Base-by-base conservation (phyloP, 1,139 yeast genomes). In the Kodamaea alishanica region DNA sequence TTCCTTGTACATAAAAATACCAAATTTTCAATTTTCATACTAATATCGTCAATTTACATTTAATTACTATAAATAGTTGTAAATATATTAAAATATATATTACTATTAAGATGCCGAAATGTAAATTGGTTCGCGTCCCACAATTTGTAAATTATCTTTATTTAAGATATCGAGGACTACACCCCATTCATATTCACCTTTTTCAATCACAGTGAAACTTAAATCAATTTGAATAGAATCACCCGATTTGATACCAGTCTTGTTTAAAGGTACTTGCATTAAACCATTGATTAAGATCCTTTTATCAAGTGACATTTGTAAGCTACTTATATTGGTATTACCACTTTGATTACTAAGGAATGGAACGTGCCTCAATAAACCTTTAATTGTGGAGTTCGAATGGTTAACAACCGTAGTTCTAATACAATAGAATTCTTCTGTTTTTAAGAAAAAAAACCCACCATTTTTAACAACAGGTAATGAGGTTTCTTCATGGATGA, bases 121-220 rank as follows among this genome's bases (percentile, higher is more conserved):
- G 44, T 54, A 54, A 11, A 68, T 46, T 2, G 74, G 70, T 35
- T 67, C 70, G 35, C 65, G 49, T 10, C 61, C 59, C 11, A 59
- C 56, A 1, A 60, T 45, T 32, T 59, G 56, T 25, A 40, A 41
- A 36, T 26, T 46, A 32, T 49, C 50, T 31, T 48, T 52, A 31
- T 52, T 56, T 15, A 55, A 43, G 24, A 71, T 73, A 45, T 86
- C 95, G 46, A 85, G 68, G 2, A 84, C 61, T 0, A 80, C 74
- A 0, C 89, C 86, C 88, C 95, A 84, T 56, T 84, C 90, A 54
- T 80, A 85, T 40, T 79, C 84, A 1, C 95, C 96, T 31, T 73
- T 70, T 38, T 81, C 85, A 37, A 87, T 61, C 12, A 84, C 70
- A 15, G 80, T 73, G 40, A 82, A 74, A 5, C 87, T 81, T 37